Base-by-base conservation (phyloP, 1,284 basidiomycete genomes). In the Leccinum subrobustum region DNA sequence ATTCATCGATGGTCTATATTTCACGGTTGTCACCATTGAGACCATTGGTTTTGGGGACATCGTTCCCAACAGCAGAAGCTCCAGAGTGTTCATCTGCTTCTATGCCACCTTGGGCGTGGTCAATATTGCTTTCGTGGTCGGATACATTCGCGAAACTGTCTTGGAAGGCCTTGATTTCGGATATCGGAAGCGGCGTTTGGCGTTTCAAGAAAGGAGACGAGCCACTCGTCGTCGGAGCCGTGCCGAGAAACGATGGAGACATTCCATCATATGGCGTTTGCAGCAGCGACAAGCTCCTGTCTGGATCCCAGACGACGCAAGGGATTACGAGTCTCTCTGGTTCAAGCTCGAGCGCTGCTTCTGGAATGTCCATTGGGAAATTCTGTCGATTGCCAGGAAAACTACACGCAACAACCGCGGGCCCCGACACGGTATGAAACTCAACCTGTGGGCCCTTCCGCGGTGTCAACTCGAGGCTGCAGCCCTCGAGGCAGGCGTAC, bases 11-110 rank as follows among this genome's bases (percentile, higher is more conserved):
- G 86, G 83, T 1, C 75, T 90, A 35, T 90, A 88, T 68, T 90
- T 90, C 69, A 85, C 87, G 4, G 78, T 90, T 27, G 85, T 86
- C 6, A 82, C 87, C 4, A 86, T 91, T 56, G 84, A 89, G 70
- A 89, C 25, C 2, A 85, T 93, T 39, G 92, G 92, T 0, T 92
- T 93, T 67, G 92, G 92, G 9, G 92, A 94, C 69, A 86, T 93
- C 52, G 72, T 78, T 4, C 88, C 90, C 0, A 59, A 59, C 6
- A 76, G 76, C 1, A 74, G 81, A 2, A 78, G 77, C 1, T 77
- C 82, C 3, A 83, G 83, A 16, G 65, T 86, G 9, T 88, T 89
- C 65, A 77, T 81, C 0, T 85, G 84, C 66, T 65, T 83, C 56
- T 90, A 88, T 63, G 77, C 82, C 27, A 77, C 79, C 0, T 74